Base-by-base conservation (phyloP, 2,329 filamentous ascomycete species). In the Apiospora sp. region DNA sequence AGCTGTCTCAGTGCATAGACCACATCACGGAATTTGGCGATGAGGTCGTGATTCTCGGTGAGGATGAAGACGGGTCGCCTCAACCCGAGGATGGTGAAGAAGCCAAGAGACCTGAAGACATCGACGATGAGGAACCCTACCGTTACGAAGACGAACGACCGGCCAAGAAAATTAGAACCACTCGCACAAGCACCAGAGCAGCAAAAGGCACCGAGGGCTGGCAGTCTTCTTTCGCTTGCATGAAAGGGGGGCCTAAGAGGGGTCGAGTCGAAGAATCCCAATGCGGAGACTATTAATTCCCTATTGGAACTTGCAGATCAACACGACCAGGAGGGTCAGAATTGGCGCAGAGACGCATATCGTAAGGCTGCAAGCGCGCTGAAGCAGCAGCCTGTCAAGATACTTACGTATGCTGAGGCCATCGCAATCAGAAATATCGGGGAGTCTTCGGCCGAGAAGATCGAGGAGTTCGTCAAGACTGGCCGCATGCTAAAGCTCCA, bases 401-500 rank as follows among this genome's bases (percentile, higher is more conserved):
- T 98, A 73, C 85, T 82, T 4, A 95, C 92, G 0, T 91, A 89
- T 72, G 87, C 91, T 68, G 88, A 97, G 80, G 96, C 95, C 0
- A 83, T 87, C 14, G 81, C 83, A 1, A 86, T 98, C 0, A 90
- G 91, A 0, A 88, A 87, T 72, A 91, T 98, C 48, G 95, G 95
- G 10, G 78, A 86, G 14, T 88, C 93, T 0, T 84, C 98, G 1
- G 95, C 95, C 0, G 86, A 89, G 37, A 98, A 98, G 81, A 96
- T 98, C 75, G 94, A 96, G 77, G 96, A 98, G 79, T 97, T 98
- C 61, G 93, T 91, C 2, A 86, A 87, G 51, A 98, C 94, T 0
- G 89, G 94, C 77, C 86, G 87, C 37, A 87, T 98, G 0, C 88
- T 88, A 58, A 88, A 92, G 49, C 87, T 98, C 0, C 92, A 97